Base-by-base conservation (phyloP, 192 early-diverging fungal genomes). In the Powellomyces hirtus region DNA sequence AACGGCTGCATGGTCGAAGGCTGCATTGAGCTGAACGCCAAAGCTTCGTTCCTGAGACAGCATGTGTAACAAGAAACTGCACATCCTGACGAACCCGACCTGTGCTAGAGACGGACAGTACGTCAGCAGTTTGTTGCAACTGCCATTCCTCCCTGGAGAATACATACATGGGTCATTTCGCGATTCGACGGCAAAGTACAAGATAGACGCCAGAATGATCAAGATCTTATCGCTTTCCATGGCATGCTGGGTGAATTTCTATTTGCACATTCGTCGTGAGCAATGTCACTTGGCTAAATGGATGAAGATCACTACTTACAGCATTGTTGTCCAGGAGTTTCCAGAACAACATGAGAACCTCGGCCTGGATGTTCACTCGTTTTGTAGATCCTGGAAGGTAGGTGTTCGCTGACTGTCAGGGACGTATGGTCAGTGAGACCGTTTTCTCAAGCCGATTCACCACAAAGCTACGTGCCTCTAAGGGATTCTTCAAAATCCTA, bases 271-370 rank as follows among this genome's bases (percentile, higher is more conserved):
- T n/a, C n/a, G n/a, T n/a, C n/a, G n/a, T n/a, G n/a, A n/a, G n/a
- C n/a, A n/a, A n/a, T n/a, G n/a, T n/a, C n/a, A n/a, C n/a, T n/a
- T n/a, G n/a, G n/a, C n/a, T n/a, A n/a, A n/a, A n/a, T n/a, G n/a
- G n/a, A n/a, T n/a, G n/a, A n/a, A n/a, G n/a, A n/a, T n/a, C n/a
- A n/a, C 34, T 38, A 70, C 66, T 36, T 74, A 91, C 91, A 59
- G 83, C 80, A 72, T 97, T 97, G 51, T 81, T 74, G 49, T 94
- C 91, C 29, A 95, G 66, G 10, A 94, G 72, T 64, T 88, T 82
- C 95, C 95, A 97, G 45, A 92, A 88, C 26, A 95, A 70, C 85
- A 93, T 90, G 52, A 92, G 73, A 0, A 87, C 83, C 71, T 95
- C 92, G 34, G 78, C 62, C 35, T 86, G 75, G 34, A 87, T 75